Conservation (phyloP, 2,329 filamentous ascomycete genomes). For the Myotisia sp. region DNA sequence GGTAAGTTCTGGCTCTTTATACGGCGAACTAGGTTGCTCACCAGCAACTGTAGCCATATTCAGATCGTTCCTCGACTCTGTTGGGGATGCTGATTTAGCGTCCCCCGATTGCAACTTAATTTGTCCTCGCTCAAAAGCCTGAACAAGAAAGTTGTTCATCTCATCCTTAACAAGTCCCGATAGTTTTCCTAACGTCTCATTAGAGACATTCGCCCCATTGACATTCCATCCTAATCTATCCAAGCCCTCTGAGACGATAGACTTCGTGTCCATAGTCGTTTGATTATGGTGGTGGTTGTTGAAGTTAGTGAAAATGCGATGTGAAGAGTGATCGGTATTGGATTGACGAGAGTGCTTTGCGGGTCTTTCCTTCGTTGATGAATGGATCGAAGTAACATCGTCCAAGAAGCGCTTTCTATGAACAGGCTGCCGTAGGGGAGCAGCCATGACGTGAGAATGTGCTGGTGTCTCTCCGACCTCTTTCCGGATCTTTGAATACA, state of each 20-base stretch:
- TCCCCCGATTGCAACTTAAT: constrained; percentile 23
- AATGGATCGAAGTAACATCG: constrained; percentile 20
- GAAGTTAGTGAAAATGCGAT: constrained; percentile 6
- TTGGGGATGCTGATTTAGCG: too few species aligned
- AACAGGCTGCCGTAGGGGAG: constrained; percentile 15
- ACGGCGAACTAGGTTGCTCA: too few species aligned
- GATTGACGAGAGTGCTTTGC: constrained; percentile 24
- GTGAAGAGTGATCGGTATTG: constrained; percentile 16
- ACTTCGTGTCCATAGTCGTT: constrained; percentile 22
- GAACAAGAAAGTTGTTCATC: constrained; percentile 21
- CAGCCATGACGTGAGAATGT: constrained; percentile 14
- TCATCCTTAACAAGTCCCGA: constrained; percentile 25
- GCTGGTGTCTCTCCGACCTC: constrained; percentile 24
- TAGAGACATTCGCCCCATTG: constrained; percentile 22
- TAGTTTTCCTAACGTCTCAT: constrained; percentile 26
- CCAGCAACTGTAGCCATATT: too few species aligned
- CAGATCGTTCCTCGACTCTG: too few species aligned
- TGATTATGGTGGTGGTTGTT: too few species aligned
- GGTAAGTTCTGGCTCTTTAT: too few species aligned
- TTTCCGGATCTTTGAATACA: constrained; percentile 30
- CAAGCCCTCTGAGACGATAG: constrained; percentile 19
- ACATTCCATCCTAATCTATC: constrained; percentile 25
- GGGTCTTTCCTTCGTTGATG: constrained; percentile 22
- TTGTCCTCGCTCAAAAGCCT: constrained; percentile 24
- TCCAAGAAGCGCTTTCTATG: constrained; percentile 23